These are phyloP conservation scores for Fusarium sp. DNA, from an alignment of 2,329 filamentous ascomycete species.

Conservation along the genomic window DNA sequence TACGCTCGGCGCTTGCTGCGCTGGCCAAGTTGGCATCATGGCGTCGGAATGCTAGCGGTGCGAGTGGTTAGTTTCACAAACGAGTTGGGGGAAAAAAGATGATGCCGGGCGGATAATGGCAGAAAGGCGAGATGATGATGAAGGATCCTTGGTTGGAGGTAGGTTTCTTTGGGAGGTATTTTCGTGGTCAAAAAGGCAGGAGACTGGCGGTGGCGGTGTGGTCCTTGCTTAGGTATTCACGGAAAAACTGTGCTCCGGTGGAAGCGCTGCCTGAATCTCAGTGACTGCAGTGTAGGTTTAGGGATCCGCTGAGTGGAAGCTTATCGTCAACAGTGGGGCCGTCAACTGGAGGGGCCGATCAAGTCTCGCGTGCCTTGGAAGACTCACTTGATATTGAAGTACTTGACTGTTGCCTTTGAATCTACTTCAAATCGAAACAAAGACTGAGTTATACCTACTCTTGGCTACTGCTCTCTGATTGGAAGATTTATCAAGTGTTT, in stretches of 20 bases:
- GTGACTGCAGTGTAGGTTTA: neutral
- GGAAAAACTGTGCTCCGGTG: conserved; percentile 29
- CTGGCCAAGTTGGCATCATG: conserved; percentile 55
- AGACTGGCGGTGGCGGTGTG: conserved; percentile 39
- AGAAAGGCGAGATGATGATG: conserved; percentile 19
- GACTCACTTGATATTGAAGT: conserved; percentile 22
- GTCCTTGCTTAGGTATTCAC: conserved; percentile 42
- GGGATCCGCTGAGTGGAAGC: neutral
- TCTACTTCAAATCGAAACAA: conserved; percentile 5
- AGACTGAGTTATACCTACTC: neutral
- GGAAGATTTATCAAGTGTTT: neutral
- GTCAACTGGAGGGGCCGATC: conserved; percentile 19
- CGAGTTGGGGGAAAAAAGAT: conserved; percentile 17
- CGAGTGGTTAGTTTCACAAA: conserved; percentile 44
- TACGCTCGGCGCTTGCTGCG: conserved; percentile 57
- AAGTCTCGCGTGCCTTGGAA: conserved; percentile 20
- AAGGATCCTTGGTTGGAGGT: conserved; percentile 12
- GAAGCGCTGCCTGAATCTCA: neutral
- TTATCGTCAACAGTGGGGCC: conserved; percentile 39
- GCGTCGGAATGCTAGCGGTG: conserved; percentile 36
- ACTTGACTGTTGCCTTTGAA: conserved; percentile 3
- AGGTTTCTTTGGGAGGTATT: conserved; percentile 38
- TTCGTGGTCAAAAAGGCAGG: conserved; percentile 30
- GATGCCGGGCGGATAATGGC: conserved; percentile 22
- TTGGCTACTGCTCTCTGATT: neutral